Percentiles rank a stretch among this genome's conserved stretches.
These are phyloP conservation scores for Podaxis rugospora DNA, from an alignment of 768 basidiomycete species.

Conservation along the genomic window DNA sequence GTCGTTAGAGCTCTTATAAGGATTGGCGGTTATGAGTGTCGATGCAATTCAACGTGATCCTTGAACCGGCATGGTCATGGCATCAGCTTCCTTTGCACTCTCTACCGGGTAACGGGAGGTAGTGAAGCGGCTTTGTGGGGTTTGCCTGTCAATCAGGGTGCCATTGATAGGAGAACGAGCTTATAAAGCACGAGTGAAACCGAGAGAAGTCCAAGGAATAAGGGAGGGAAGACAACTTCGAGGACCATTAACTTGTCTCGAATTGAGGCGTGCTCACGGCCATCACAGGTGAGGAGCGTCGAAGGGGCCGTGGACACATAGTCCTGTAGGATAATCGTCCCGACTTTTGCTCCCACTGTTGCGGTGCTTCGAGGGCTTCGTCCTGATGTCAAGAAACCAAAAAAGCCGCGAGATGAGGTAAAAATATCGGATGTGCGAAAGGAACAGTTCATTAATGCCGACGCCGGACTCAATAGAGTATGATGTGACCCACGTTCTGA, in stretches of 20 bases:
- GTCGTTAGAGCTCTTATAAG: not conserved
- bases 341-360: not conserved
- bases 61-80: not conserved
- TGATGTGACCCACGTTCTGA: slow-evolving; percentile 3
- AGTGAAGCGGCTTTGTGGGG: not conserved
- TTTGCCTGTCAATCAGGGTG: not conserved
- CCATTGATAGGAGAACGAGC: not conserved
- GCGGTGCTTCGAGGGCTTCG: not conserved
- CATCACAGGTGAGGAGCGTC: not conserved
- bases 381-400: not conserved
- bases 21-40: not conserved
- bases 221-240: not conserved
- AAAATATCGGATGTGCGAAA: slow-evolving; percentile 5
- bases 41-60: not conserved
- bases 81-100: not conserved
- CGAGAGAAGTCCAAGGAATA: not conserved
- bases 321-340: not conserved
- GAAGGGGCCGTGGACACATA: not conserved
- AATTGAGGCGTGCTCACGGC: not conserved
- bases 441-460: not conserved
- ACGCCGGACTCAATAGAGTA: not conserved
- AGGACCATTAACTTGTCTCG: not conserved
- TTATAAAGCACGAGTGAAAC: not conserved
- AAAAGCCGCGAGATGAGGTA: not conserved
- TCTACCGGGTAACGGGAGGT: not conserved